A percentile compares a stretch with the other conserved stretches of the same genome.
Evolutionary conservation across 805 yeast species (phyloP).

Genomic region (Metschnikowia gelsemii): DNA sequence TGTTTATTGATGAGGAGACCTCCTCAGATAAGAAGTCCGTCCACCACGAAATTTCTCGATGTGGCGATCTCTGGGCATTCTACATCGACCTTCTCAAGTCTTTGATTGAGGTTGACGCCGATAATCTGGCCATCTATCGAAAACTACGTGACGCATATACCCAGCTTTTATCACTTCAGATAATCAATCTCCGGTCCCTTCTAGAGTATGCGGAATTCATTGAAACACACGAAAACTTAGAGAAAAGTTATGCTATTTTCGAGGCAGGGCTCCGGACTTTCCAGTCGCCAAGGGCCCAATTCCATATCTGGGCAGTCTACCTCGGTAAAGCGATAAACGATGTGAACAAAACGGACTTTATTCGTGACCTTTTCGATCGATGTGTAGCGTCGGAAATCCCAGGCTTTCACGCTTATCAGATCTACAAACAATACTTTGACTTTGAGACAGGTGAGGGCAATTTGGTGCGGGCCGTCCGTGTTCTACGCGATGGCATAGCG

Average conservation of each 20-base stretch:
- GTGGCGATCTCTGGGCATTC: constrained; percentile 66
- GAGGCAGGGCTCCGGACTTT: constrained; percentile 69
- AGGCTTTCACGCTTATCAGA: constrained; percentile 41
- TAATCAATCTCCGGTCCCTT: constrained; percentile 67
- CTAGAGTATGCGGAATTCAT: constrained; percentile 65
- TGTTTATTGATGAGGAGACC: constrained; percentile 15
- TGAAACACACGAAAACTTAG: constrained; percentile 45
- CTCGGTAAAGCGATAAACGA: constrained; percentile 47
- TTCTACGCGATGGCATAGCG: constrained; percentile 22
- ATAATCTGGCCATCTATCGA: constrained; percentile 17
- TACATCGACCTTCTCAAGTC: constrained; percentile 71
- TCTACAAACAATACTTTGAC: constrained; percentile 56
- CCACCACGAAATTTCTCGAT: constrained; percentile 56
- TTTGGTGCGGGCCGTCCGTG: constrained; percentile 41
- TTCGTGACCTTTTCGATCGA: constrained; percentile 74
- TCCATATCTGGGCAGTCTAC: constrained; percentile 73
- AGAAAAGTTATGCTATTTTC: constrained; percentile 56
- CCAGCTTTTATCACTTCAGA: constrained; percentile 43
- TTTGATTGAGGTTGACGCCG: constrained; percentile 38
- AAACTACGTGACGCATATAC: constrained; percentile 28
- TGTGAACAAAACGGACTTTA: constrained; percentile 22
- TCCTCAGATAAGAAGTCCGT: constrained; percentile 26
- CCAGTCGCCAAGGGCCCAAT: constrained; percentile 50
- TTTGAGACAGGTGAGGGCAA: constrained; percentile 61
- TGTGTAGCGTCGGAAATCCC: constrained; percentile 52